Evolutionary conservation across 2,329 filamentous ascomycete genomes (phyloP).

Genomic region (Hypoxylon rubiginosum): DNA sequence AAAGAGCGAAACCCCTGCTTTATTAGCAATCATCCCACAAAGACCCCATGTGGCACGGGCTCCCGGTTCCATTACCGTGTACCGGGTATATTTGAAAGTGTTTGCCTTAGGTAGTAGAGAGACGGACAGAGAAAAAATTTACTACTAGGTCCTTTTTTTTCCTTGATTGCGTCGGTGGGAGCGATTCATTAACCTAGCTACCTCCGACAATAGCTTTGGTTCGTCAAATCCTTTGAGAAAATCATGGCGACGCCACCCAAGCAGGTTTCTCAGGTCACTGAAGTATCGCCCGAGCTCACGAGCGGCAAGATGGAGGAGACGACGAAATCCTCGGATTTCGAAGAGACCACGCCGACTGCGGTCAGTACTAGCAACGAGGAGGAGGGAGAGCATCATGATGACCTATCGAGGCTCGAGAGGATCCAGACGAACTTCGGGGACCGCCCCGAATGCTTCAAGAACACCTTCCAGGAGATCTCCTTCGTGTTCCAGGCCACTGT

Average conservation of each 20-base stretch:
- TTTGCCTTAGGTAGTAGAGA: background rate
- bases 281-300: slow-evolving; percentile 26
- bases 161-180: background rate
- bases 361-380: slow-evolving; percentile 36
- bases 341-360: slow-evolving; percentile 6
- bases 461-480: slow-evolving; percentile 71
- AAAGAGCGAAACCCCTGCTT: background rate
- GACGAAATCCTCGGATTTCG: slow-evolving; percentile 25
- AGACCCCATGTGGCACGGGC: background rate
- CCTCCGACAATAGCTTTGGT: no score
- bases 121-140: no score
- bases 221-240: background rate
- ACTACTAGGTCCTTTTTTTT: no score
- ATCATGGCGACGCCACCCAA: slow-evolving; percentile 27
- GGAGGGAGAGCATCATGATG: no score
- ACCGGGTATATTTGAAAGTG: background rate
- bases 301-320: slow-evolving; percentile 12
- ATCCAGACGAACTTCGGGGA: slow-evolving; percentile 49
- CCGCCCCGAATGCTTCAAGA: slow-evolving; percentile 72
- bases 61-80: background rate
- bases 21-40: background rate
- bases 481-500: slow-evolving; percentile 77
- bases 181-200: no score
- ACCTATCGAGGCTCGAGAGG: slow-evolving; percentile 40
- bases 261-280: slow-evolving; percentile 26